Conservation (phyloP, 169 alveolate genomes). For the Plasmodium vivax region DNA sequence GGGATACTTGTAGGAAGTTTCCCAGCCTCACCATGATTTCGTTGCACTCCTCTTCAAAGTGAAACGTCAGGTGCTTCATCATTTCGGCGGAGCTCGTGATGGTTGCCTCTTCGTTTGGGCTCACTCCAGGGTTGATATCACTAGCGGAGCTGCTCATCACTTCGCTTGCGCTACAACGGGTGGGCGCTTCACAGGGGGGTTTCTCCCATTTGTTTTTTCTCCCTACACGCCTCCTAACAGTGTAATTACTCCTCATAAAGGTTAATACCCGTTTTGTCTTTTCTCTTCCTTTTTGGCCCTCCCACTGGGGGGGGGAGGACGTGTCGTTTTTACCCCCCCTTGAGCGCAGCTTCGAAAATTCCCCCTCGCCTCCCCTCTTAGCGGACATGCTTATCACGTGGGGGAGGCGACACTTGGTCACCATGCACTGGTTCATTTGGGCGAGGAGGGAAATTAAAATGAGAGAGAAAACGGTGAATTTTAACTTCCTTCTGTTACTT, state of each 20-base stretch:
- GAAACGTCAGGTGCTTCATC: constrained; percentile 22
- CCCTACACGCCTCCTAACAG: background rate
- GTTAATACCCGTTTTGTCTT: background rate
- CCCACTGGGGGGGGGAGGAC: background rate
- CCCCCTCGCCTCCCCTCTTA: background rate
- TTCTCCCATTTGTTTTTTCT: background rate
- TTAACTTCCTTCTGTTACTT: background rate
- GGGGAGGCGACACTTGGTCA: background rate
- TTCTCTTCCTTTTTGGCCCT: background rate
- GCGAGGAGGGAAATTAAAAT: background rate
- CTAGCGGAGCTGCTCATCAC: background rate
- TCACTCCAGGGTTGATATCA: background rate
- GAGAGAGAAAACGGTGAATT: background rate
- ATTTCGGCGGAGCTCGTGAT: constrained; percentile 24
- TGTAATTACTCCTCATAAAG: background rate
- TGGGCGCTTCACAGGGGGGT: background rate
- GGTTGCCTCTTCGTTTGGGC: background rate
- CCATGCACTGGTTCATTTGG: constrained; percentile 6
- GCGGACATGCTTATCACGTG: background rate
- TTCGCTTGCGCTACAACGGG: background rate
- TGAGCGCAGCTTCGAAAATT: background rate
- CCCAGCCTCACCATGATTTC: constrained; percentile 58
- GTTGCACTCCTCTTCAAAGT: constrained; percentile 62
- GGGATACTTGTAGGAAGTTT: constrained; percentile 62
- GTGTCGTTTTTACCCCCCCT: background rate